phyloP scores from a whole-genome alignment of 1,284 basidiomycete species.

The Marasmius fiardii region DNA sequence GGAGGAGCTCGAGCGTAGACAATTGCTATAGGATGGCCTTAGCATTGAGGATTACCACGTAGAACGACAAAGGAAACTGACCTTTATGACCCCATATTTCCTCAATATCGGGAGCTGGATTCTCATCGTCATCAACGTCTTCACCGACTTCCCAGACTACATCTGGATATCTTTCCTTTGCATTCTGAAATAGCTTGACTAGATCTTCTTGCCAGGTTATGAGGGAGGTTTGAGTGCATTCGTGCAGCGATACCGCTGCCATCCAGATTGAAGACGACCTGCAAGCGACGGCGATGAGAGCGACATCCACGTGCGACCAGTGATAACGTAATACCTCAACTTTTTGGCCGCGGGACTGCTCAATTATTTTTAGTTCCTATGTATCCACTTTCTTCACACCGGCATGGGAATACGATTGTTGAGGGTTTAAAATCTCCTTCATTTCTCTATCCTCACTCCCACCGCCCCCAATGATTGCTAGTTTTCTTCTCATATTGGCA shows the following conservation, averaged over 20 bases:
- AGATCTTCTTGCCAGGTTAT: slow-evolving; percentile 78
- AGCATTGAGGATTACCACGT: background rate
- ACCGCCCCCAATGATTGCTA: too few species aligned
- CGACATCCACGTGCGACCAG: background rate
- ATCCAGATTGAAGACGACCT: slow-evolving; percentile 17
- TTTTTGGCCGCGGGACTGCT: too few species aligned
- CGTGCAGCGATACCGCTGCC: slow-evolving; percentile 42
- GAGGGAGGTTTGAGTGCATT: slow-evolving; percentile 43
- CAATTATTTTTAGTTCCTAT: too few species aligned
- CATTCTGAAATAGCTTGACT: slow-evolving; percentile 67
- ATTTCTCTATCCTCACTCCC: too few species aligned
- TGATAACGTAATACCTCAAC: too few species aligned
- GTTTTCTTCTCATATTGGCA: background rate
- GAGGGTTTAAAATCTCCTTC: too few species aligned
- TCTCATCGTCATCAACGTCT: slow-evolving; percentile 45
- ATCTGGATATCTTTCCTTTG: slow-evolving; percentile 88
- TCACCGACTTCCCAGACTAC: slow-evolving; percentile 80
- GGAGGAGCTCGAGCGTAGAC: slow-evolving; percentile 92
- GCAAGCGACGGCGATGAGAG: background rate
- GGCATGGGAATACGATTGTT: too few species aligned
- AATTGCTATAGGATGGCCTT: slow-evolving; percentile 54
- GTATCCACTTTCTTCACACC: too few species aligned
- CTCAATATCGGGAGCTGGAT: slow-evolving; percentile 30
- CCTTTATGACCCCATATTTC: slow-evolving; percentile 91
- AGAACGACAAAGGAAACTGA: slow-evolving; percentile 27